Evolutionary conservation across 495 filamentous ascomycete species (phyloP), one percentile per base, ranked within the genome.

Genomic region (Aspergillus saccharolyticus): DNA sequence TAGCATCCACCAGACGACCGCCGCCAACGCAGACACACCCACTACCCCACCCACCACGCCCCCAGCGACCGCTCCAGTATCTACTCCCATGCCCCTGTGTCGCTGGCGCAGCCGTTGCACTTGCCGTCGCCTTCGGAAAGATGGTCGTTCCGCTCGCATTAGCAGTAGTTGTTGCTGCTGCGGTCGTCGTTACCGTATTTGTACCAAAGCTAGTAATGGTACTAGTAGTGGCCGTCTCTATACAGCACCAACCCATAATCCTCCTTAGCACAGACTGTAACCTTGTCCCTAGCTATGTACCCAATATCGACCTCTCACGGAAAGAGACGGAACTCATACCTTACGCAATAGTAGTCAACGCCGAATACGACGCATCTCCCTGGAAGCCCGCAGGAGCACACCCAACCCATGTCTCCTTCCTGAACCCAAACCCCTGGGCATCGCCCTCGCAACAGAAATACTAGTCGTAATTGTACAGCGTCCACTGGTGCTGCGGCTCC

Each of bases 41-140:
- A 45, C 50, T 3, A 59, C 57, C 19, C 57, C 61, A 10, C 61
- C 61, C 1, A 63, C 44, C 6, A 60, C 61, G 24, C 53, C 61
- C 10, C 61, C 61, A 20, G 58, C 58, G 12, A 60, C 59, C 8
- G 53, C 57, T 3, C 61, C 57, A 5, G 21, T n/a, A 47, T 56
- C 52, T 42, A 12, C n/a, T 39, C n/a, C 19, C 46, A 57, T 33
- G 43, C 25, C 17, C 50, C 6, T 28, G 25, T 28, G 25, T 9
- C 3, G 30, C 25, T 14, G n/a, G 22, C 12, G 22, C 48, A 46
- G 33, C 33, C 7, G 7, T 39, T 15, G n/a, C n/a, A n/a, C n/a
- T n/a, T n/a, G 33, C 10, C 12, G 33, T 39, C 33, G 33, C 10
- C 5, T 5, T 39, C 33, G 33, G 10, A 39, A 12, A 15, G 4